Evolutionary conservation across 2,329 filamentous ascomycete species (phyloP).

Genomic region (Pestalotiopsis sp.): DNA sequence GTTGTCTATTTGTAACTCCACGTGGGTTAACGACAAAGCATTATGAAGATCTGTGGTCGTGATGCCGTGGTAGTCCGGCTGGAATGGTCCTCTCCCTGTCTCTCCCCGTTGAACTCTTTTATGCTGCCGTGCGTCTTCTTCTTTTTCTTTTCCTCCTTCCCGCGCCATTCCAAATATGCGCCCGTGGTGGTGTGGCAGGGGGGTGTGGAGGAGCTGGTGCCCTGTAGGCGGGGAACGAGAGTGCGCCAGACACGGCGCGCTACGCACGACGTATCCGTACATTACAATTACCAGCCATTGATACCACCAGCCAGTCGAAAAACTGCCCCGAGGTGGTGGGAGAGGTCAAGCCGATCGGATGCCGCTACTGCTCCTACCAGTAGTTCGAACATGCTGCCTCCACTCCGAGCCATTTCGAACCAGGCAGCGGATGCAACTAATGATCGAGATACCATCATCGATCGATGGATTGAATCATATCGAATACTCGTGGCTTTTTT

Average conservation of each 20-base stretch:
- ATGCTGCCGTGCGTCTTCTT: not conserved
- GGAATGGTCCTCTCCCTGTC: not conserved
- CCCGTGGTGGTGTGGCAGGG: not conserved
- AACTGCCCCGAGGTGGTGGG: not conserved
- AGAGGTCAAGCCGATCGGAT: not conserved
- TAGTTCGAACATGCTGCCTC: not conserved
- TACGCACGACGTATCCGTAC: not conserved
- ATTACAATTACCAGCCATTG: too few relatives aligned
- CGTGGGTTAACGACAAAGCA: not conserved
- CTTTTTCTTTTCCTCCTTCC: not conserved
- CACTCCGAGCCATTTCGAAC: not conserved
- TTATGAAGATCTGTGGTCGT: not conserved
- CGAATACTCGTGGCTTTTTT: not conserved
- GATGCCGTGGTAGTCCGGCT: not conserved
- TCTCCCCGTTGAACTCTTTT: not conserved
- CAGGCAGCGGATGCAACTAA: not conserved
- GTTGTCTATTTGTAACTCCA: not conserved
- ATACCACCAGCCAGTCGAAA: too few relatives aligned
- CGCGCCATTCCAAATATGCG: not conserved
- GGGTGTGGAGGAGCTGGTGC: not conserved
- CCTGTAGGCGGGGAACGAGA: not conserved
- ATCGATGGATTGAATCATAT: not conserved
- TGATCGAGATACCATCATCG: not conserved
- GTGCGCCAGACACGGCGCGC: not conserved
- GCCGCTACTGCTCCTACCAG: not conserved